Evolutionary conservation across 2,329 filamentous ascomycete genomes (phyloP).

Genomic region (Fusarium sp.): DNA sequence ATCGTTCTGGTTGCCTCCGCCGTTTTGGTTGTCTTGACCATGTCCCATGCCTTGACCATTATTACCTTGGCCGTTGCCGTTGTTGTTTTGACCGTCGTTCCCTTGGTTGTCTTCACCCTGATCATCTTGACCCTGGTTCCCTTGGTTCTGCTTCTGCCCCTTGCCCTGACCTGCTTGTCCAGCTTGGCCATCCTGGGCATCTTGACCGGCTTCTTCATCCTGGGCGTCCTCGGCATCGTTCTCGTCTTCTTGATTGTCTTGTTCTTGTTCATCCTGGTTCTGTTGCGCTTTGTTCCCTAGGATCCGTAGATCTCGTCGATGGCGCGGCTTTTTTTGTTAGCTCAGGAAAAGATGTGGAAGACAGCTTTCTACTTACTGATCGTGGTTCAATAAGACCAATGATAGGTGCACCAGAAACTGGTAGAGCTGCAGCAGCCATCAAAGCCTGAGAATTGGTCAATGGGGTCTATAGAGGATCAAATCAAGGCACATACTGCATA

Average conservation of each 20-base stretch:
- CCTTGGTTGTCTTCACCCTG: neutral
- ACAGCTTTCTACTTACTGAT: neutral
- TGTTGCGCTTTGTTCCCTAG: neutral
- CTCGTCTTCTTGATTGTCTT: neutral
- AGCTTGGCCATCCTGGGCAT: neutral
- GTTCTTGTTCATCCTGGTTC: neutral
- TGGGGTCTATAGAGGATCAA: rapidly evolving
- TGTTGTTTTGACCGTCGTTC: neutral
- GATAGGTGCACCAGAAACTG: constrained; percentile 11
- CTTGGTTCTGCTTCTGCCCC: neutral
- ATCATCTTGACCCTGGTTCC: neutral
- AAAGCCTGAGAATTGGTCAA: neutral
- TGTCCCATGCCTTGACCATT: no score
- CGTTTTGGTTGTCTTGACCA: neutral
- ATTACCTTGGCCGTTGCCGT: neutral
- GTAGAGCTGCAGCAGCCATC: constrained; percentile 29
- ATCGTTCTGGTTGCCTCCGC: neutral
- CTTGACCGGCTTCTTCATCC: neutral
- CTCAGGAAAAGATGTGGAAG: rapidly evolving
- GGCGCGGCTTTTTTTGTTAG: neutral
- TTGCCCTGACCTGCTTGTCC: neutral
- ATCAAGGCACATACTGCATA: constrained; percentile 1
- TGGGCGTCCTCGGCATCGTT: neutral
- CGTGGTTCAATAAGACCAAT: constrained; percentile 24
- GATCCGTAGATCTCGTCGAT: neutral